Base-by-base conservation (phyloP, 805 yeast species). In the Starmera dryadoides region DNA sequence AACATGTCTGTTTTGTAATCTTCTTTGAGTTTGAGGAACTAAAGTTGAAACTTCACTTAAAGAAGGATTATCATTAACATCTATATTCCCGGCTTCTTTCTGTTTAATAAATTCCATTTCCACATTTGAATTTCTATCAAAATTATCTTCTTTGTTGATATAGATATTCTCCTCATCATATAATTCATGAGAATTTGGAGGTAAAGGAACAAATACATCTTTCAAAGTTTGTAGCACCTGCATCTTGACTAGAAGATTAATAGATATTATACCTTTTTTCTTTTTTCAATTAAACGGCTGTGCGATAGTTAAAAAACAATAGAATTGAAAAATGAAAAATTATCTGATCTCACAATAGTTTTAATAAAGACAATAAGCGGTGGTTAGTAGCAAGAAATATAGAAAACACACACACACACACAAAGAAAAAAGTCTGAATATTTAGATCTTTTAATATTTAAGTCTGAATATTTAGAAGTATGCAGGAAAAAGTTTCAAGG, bases 1-100 rank as follows among this genome's bases (percentile, higher is more conserved):
- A 20, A 86, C 78, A 61, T 87, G 95, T 42, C 95, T 66, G 38
- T 79, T 76, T 43, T 69, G 62, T 40, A 84, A 64, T 22, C 69
- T 68, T 34, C 91, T 59, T 23, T 64, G 65, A 3, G 75, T 69
- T 15, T 48, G 50, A n/a, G 52, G 19, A 34, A 40, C 45, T 22
- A 46, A 30, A 22, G 56, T 43, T 2, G 55, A 48, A 3, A 50
- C 42, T 35, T 49, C 55, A 37, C 48, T 42, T 1, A 51, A 10
- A 4, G 56, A 50, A 6, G 10, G 5, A 9, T 17, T 16, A 16
- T 36, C 39, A n/a, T n/a, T n/a, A 22, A 14, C 18, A 15, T 10
- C 10, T 11, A 6, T 10, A 11, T 30, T 16, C 6, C 12, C 12
- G 7, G 2, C 14, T 18, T 10, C 12, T 18, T 16, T 30, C 33